These are phyloP conservation scores for Hypoxylon subgilvum DNA, from an alignment of 495 filamentous ascomycete species.

Conservation along the genomic window DNA sequence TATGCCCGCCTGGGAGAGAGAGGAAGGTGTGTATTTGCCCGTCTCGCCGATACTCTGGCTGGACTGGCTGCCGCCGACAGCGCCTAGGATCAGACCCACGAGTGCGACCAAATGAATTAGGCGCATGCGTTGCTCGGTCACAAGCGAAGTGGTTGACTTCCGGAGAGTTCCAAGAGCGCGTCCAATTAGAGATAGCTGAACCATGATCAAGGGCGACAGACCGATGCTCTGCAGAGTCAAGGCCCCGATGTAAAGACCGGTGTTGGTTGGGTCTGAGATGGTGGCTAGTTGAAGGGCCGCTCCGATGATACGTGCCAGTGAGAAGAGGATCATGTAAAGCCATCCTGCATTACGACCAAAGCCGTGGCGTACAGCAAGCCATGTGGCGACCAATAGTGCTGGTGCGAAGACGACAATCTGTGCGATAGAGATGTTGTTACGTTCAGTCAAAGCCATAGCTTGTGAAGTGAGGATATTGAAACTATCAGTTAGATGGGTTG, in stretches of 20 bases:
- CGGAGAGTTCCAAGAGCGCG: slow-evolving; percentile 38
- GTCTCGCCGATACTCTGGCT: slow-evolving; percentile 7
- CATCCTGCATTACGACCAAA: slow-evolving; percentile 44
- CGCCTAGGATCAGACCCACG: slow-evolving; percentile 40
- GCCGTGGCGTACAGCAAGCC: slow-evolving; percentile 42
- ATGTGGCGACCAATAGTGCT: slow-evolving; percentile 35
- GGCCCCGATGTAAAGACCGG: slow-evolving; percentile 35
- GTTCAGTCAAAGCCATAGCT: slow-evolving; percentile 35
- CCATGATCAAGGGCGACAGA: slow-evolving; percentile 43
- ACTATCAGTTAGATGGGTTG: background rate
- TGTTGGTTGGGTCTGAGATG: slow-evolving; percentile 42
- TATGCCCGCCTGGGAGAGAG: slow-evolving; percentile 34
- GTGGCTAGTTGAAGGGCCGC: slow-evolving; percentile 44
- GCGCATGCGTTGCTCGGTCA: slow-evolving; percentile 33
- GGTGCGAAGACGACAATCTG: slow-evolving; percentile 42
- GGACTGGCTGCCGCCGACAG: slow-evolving; percentile 40
- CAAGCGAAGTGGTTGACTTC: slow-evolving; percentile 10
- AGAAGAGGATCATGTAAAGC: slow-evolving; percentile 45
- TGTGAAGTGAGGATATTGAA: background rate
- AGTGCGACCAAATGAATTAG: slow-evolving; percentile 37
- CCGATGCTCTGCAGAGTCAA: slow-evolving; percentile 42
- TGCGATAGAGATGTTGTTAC: slow-evolving; percentile 44
- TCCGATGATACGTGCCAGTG: slow-evolving; percentile 42
- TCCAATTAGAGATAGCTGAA: slow-evolving; percentile 38
- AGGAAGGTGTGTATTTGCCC: slow-evolving; percentile 32